Conservation (phyloP, 2,329 filamentous ascomycete species). For the Ceratocystis cubensis region DNA sequence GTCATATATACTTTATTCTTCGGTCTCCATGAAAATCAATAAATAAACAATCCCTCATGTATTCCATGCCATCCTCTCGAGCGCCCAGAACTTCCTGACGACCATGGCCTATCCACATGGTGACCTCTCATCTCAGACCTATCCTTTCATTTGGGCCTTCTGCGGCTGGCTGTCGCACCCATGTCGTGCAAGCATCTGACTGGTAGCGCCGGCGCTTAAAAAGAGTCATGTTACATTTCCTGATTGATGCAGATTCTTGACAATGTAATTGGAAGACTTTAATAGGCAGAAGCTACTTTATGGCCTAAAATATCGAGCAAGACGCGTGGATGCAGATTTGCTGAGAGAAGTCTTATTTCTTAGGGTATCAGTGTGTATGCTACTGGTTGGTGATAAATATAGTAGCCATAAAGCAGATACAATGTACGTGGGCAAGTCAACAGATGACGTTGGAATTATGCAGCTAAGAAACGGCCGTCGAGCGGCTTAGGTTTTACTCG, state of each 20-base stretch:
- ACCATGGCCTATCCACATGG: background rate
- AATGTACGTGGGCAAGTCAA: background rate
- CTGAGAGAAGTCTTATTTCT: background rate
- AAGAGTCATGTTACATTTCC: background rate
- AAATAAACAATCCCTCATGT: background rate
- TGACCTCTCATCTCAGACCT: background rate
- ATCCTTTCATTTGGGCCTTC: background rate
- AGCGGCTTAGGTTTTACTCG: too few relatives aligned
- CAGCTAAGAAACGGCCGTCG: too few relatives aligned
- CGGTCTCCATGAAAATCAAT: background rate
- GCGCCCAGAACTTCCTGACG: constrained; percentile 1
- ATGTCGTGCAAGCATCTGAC: constrained; percentile 6
- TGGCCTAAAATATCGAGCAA: background rate
- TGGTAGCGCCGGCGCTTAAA: constrained; percentile 11
- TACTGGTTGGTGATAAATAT: too few relatives aligned
- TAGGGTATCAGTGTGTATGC: background rate
- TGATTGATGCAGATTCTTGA: background rate
- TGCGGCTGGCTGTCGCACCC: background rate
- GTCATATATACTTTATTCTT: constrained; percentile 8
- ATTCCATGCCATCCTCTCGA: background rate
- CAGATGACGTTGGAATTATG: too few relatives aligned
- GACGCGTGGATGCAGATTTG: constrained; percentile 9
- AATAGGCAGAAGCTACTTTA: background rate
- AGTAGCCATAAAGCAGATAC: background rate
- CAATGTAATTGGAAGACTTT: background rate